Evolutionary conservation across 495 filamentous ascomycete genomes (phyloP).

Genomic region (Xylaria nigripes): DNA sequence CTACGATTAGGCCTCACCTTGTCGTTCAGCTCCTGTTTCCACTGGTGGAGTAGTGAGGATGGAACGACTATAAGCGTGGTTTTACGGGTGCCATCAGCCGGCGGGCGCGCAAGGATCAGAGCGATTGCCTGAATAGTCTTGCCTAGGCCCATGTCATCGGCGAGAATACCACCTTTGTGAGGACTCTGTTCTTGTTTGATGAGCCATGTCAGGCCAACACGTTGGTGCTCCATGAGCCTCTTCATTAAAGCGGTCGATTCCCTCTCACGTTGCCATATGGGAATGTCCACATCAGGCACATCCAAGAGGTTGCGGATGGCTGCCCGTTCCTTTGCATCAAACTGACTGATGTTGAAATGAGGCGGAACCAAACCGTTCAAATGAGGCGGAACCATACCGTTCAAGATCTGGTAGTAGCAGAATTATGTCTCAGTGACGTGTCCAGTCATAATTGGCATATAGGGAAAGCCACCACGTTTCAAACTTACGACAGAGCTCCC

Average conservation of each 20-base stretch:
- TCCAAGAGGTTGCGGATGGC: slow-evolving; percentile 15
- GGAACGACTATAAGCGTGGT: slow-evolving; percentile 85
- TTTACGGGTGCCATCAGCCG: slow-evolving; percentile 45
- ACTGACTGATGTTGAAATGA: too few relatives aligned
- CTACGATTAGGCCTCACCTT: slow-evolving; percentile 54
- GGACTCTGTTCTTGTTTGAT: slow-evolving; percentile 57
- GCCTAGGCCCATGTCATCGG: slow-evolving; percentile 89
- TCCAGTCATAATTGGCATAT: too few relatives aligned
- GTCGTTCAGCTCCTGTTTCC: slow-evolving; percentile 73
- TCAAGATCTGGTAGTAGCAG: too few relatives aligned
- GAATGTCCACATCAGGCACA: slow-evolving; percentile 20
- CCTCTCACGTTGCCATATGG: slow-evolving; percentile 13
- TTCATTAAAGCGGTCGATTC: slow-evolving; percentile 60
- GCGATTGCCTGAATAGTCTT: slow-evolving; percentile 90
- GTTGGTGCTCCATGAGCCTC: slow-evolving; percentile 73
- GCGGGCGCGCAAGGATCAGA: slow-evolving; percentile 66
- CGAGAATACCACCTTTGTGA: slow-evolving; percentile 76
- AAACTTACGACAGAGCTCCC: background rate
- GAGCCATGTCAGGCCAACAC: slow-evolving; percentile 73
- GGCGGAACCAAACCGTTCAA: too few relatives aligned
- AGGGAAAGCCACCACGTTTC: background rate
- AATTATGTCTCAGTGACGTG: background rate
- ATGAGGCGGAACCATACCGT: too few relatives aligned
- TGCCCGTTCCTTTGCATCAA: background rate
- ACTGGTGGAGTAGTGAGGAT: slow-evolving; percentile 80